Evolutionary conservation across 2,329 filamentous ascomycete species (phyloP).

Genomic region (Fusarium secorum): DNA sequence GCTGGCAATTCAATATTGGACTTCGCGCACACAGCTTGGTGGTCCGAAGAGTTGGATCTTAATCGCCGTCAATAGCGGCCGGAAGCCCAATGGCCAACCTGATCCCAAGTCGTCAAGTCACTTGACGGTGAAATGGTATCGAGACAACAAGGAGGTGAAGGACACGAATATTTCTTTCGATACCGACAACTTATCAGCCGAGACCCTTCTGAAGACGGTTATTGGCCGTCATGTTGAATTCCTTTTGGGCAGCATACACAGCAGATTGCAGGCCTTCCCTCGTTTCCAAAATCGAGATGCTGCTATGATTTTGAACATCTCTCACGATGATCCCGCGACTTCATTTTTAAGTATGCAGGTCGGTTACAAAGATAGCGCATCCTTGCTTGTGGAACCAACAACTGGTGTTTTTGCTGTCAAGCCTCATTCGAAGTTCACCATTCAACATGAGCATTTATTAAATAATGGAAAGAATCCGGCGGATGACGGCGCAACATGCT

Average conservation of each 20-base stretch:
- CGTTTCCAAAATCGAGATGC: conserved; percentile 70
- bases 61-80: conserved; percentile 78
- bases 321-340: conserved; percentile 68
- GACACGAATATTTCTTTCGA: conserved; percentile 74
- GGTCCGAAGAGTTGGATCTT: conserved; percentile 90
- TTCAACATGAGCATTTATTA: conserved; percentile 69
- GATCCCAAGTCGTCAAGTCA: conserved; percentile 59
- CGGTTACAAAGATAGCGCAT: conserved; percentile 66
- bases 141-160: conserved; percentile 78
- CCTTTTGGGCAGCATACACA: conserved; percentile 72
- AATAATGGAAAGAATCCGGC: conserved; percentile 66
- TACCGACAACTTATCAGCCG: conserved; percentile 72
- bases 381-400: conserved; percentile 75
- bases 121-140: conserved; percentile 80
- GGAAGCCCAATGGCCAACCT: conserved; percentile 50
- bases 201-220: conserved; percentile 75
- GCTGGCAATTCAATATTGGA: conserved; percentile 92
- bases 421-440: conserved; percentile 66
- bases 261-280: conserved; percentile 64
- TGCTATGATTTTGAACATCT: conserved; percentile 64
- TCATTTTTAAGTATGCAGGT: conserved; percentile 75
- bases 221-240: conserved; percentile 78
- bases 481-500: conserved; percentile 62
- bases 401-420: conserved; percentile 79
- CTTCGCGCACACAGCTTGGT: conserved; percentile 58